Evolutionary conservation across 2,329 filamentous ascomycete genomes (phyloP).

Genomic region (Epichloe aotearoae): DNA sequence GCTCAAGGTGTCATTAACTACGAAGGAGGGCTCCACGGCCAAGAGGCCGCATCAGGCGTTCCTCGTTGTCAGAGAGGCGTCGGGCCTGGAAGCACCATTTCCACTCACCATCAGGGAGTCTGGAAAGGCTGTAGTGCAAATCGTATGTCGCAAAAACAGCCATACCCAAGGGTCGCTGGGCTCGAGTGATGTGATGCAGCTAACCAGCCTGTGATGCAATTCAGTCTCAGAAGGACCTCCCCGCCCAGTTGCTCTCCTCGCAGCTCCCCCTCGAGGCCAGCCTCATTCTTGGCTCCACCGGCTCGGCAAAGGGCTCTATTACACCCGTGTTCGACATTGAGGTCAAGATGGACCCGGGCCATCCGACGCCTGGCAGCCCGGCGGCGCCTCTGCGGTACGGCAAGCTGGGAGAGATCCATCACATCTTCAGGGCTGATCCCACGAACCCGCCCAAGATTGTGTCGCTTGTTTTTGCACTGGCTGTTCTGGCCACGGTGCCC

Average conservation of each 20-base stretch:
- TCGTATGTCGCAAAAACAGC: conserved; percentile 46
- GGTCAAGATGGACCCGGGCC: conserved; percentile 49
- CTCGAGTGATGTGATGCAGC: background rate
- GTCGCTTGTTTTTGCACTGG: conserved; percentile 62
- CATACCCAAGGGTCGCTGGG: background rate
- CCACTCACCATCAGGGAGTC: conserved; percentile 72
- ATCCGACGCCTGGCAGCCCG: conserved; percentile 42
- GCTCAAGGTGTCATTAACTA: conserved; percentile 70
- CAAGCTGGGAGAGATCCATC: conserved; percentile 72
- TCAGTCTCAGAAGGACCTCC: conserved; percentile 81
- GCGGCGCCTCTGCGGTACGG: conserved; percentile 69
- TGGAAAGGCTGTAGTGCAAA: conserved; percentile 72
- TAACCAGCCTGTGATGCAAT: background rate
- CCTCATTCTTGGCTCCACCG: conserved; percentile 77
- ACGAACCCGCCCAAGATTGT: conserved; percentile 70
- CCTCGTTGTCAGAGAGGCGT: conserved; percentile 64
- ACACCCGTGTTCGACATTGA: conserved; percentile 60
- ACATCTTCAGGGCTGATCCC: conserved; percentile 74
- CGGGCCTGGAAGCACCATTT: conserved; percentile 77
- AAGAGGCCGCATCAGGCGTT: conserved; percentile 93
- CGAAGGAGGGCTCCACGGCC: conserved; percentile 62
- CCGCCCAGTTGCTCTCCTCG: conserved; percentile 62
- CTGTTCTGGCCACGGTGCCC: conserved; percentile 62
- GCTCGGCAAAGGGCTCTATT: conserved; percentile 54
- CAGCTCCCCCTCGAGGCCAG: conserved; percentile 61